These are phyloP conservation scores for Termitomyces sp. DNA, from an alignment of 768 basidiomycete species.

Conservation along the genomic window DNA sequence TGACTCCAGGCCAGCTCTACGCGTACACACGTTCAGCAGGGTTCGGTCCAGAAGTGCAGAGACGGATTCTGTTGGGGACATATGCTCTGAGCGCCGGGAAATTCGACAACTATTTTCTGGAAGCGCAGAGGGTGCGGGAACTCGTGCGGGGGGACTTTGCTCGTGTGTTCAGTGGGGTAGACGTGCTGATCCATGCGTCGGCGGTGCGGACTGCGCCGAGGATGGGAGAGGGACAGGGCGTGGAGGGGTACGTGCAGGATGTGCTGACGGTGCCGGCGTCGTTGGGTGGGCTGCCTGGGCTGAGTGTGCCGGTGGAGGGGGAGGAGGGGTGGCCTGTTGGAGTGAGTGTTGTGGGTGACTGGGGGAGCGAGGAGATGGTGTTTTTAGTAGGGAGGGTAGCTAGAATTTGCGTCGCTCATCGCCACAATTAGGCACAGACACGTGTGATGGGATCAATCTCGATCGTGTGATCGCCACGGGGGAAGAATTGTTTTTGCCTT, in stretches of 20 bases:
- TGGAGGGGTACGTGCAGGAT: constrained; percentile 83
- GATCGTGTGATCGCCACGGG: constrained; percentile 14
- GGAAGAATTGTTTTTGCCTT: background rate
- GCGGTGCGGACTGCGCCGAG: constrained; percentile 82
- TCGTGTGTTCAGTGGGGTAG: constrained; percentile 67
- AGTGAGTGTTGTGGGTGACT: constrained; percentile 80
- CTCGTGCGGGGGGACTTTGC: constrained; percentile 74
- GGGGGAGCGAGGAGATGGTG: constrained; percentile 73
- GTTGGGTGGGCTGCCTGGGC: constrained; percentile 81
- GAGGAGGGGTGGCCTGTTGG: constrained; percentile 43
- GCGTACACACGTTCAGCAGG: constrained; percentile 64
- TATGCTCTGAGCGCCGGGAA: constrained; percentile 91
- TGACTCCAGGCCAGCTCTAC: constrained; percentile 48
- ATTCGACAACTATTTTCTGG: constrained; percentile 97
- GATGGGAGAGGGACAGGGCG: constrained; percentile 31
- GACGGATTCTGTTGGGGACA: constrained; percentile 85
- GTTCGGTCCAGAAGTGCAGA: constrained; percentile 84
- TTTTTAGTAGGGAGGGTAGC: constrained; percentile 40
- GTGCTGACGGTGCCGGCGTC: constrained; percentile 91
- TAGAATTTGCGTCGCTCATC: too few relatives aligned
- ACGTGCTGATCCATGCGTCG: constrained; percentile 84
- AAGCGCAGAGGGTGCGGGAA: constrained; percentile 81
- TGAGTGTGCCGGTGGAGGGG: constrained; percentile 62
- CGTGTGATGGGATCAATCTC: constrained; percentile 34
- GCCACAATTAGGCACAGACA: too few relatives aligned